A percentile compares a stretch with the other conserved stretches of the same genome.
phyloP scores from a whole-genome alignment of 164 flowering plant genomes.

The Sextonia rubra region DNA sequence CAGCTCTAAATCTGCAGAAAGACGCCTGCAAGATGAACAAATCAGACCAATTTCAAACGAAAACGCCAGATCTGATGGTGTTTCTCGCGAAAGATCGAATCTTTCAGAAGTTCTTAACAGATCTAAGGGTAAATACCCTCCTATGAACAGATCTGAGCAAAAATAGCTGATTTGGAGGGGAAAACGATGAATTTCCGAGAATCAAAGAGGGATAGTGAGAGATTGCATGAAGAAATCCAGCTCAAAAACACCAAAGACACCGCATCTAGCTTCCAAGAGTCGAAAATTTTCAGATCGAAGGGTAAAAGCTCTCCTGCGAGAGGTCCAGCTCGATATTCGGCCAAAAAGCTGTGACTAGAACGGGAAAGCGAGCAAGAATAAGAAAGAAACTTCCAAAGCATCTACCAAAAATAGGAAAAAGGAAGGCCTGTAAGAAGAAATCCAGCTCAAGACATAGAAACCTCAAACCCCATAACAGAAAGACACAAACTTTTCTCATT shows the following conservation, averaged over 20 bases:
- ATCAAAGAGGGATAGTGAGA: neutral
- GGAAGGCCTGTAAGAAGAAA: too few relatives aligned
- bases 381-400: too few relatives aligned
- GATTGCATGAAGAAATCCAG: neutral
- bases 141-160: neutral
- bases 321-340: too few relatives aligned
- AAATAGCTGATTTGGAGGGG: neutral
- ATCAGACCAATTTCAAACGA: neutral
- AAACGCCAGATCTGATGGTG: neutral
- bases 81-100: neutral
- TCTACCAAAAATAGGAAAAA: too few relatives aligned
- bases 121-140: neutral
- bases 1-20: slow-evolving; percentile 2
- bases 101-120: neutral
- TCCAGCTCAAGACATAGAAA: too few relatives aligned
- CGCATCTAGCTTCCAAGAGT: too few relatives aligned
- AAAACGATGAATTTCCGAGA: neutral
- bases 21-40: slow-evolving; percentile 8
- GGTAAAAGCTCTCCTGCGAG: too few relatives aligned
- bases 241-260: neutral
- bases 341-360: too few relatives aligned
- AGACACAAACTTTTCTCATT: too few relatives aligned
- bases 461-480: too few relatives aligned
- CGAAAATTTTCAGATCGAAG: too few relatives aligned
- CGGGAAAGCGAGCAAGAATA: too few relatives aligned